phyloP scores from a whole-genome alignment of 768 basidiomycete species.

The Lyophyllum shimeji region DNA sequence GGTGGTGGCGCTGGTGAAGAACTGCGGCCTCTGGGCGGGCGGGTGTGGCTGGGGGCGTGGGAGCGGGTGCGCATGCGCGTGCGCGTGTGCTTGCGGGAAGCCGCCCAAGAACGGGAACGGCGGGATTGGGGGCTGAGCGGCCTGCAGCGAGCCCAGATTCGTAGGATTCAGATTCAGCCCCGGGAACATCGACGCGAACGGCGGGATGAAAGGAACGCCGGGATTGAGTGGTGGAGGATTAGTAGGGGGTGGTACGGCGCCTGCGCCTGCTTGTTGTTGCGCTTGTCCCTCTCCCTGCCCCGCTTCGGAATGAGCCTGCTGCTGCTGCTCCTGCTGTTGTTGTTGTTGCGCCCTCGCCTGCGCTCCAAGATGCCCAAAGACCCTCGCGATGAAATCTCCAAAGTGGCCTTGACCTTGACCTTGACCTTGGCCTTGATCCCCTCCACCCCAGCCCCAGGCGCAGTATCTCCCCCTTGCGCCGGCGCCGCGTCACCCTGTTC shows the following conservation, averaged over 20 bases:
- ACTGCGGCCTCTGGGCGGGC: too few relatives aligned
- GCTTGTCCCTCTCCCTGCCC: conserved; percentile 5
- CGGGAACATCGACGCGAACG: too few relatives aligned
- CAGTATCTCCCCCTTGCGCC: too few relatives aligned
- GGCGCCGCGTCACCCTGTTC: neutral
- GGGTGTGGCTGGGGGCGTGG: too few relatives aligned
- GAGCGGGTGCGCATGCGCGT: too few relatives aligned
- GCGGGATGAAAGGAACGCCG: too few relatives aligned
- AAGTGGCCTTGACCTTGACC: neutral
- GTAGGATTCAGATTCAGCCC: neutral
- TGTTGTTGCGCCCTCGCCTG: neutral
- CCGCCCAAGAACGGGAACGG: neutral
- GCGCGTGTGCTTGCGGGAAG: neutral
- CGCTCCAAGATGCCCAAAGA: conserved; percentile 4
- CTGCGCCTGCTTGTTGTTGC: conserved; percentile 1
- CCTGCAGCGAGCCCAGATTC: too few relatives aligned
- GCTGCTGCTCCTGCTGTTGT: neutral
- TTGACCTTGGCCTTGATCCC: neutral
- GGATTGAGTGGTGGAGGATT: neutral
- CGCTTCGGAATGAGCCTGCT: neutral
- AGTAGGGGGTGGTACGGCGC: too few relatives aligned
- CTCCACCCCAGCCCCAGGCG: neutral
- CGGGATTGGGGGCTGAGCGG: neutral
- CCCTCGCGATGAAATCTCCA: conserved; percentile 7
- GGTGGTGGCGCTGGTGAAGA: conserved; percentile 10